phyloP scores from a whole-genome alignment of 768 basidiomycete species.

The Lentinula lateritia region DNA sequence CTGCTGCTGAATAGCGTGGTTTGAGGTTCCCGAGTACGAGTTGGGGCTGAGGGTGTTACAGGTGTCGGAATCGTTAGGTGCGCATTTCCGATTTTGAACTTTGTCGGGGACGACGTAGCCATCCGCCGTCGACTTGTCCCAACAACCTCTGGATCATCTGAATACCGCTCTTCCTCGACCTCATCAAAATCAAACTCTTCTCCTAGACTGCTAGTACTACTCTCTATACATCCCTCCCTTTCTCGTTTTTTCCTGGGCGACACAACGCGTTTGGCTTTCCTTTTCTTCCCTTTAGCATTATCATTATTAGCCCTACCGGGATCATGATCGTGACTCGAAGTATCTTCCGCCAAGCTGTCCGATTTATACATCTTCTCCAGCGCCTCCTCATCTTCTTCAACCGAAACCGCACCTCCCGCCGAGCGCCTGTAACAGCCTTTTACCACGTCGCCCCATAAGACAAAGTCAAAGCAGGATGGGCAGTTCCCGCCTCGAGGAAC shows the following conservation, averaged over 20 bases:
- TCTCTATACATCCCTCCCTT: neutral
- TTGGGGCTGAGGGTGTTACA: neutral
- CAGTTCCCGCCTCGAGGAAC: constrained; percentile 65
- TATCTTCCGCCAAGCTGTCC: constrained; percentile 19
- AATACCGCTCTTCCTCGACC: constrained; percentile 10
- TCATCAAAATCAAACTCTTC: constrained; percentile 19
- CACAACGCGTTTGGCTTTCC: constrained; percentile 5
- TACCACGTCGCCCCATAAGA: constrained; percentile 67
- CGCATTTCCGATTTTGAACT: neutral
- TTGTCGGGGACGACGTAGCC: neutral
- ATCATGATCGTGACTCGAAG: neutral
- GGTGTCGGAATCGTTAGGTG: neutral
- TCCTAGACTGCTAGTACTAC: constrained; percentile 12
- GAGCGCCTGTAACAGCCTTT: constrained; percentile 54
- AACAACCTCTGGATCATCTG: neutral
- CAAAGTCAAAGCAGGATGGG: constrained; percentile 43
- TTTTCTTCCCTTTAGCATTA: constrained; percentile 9
- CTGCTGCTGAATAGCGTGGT: constrained; percentile 12
- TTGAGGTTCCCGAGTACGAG: constrained; percentile 3
- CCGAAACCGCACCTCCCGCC: constrained; percentile 23
- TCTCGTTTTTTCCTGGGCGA: constrained; percentile 5
- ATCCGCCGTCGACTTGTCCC: neutral
- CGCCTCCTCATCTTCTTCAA: constrained; percentile 26
- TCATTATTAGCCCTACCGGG: neutral
- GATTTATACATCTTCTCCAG: constrained; percentile 20